Evolutionary conservation across 192 early-diverging fungal species (phyloP), one percentile per base, ranked within the genome.

Genomic region (Mortierella claussenii): DNA sequence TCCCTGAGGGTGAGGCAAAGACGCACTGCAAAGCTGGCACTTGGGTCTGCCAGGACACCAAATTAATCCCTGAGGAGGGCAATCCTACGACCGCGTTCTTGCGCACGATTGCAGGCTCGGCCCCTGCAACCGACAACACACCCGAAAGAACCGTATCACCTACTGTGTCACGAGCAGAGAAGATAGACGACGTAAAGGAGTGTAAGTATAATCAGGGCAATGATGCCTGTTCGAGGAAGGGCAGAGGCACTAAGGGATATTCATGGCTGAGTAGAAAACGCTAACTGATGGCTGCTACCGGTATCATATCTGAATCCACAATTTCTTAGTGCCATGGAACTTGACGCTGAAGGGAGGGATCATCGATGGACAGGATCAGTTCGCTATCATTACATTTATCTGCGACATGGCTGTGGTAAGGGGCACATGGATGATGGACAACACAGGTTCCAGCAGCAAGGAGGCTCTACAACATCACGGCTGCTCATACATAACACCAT

Each of bases 31-130:
- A 46, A 21, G 36, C 56, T 1, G 65, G 59, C 24, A 32, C 73
- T 8, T 76, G 73, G 73, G 73, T 76, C 20, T 76, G 73, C 31
- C 64, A 57, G 28, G 73, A 76, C n/a, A 55, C 30, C 7, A 76
- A 76, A 40, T 26, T 61, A 12, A 24, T 76, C 23, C 33, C 31
- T 42, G 57, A 27, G 2, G 65, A 67, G 7, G 52, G 36, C 27
- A 47, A 61, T 0, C 28, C 71, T 43, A 54, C 45, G 27, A 76
- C 65, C 6, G 6, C 62, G 9, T 49, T 56, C 23, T 34, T 76
- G 0, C 24, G 47, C 2, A 43, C 64, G 17, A 67, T 76, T 52
- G 73, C 73, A 11, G 71, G 71, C 33, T 60, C 71, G 15, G 62
- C 57, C 3, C 56, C 62, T 20, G 71, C 71, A 30, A 27, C 36